These are phyloP conservation scores for Amaranthus cruentus DNA, from an alignment of 148 eudicot species.

Conservation along the genomic window DNA sequence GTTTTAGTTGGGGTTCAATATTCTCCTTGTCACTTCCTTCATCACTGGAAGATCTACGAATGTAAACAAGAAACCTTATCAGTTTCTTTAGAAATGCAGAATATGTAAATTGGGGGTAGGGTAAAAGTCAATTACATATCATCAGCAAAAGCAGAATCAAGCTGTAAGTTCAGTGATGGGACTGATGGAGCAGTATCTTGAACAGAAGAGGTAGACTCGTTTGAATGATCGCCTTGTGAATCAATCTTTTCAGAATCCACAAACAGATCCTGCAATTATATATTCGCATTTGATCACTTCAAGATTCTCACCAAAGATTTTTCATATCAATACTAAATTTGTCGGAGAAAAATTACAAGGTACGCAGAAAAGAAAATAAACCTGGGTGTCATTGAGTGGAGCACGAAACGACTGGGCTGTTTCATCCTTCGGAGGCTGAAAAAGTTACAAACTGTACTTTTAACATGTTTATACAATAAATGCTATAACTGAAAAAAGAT, in stretches of 20 bases:
- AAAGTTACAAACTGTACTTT: slow-evolving; percentile 4
- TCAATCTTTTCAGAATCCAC: slow-evolving; percentile 48
- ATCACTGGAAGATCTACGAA: slow-evolving; percentile 61
- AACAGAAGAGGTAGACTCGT: slow-evolving; percentile 30
- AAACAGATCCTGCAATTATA: slow-evolving; percentile 61
- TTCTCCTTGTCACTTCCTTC: slow-evolving; percentile 85
- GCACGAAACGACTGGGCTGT: slow-evolving; percentile 48
- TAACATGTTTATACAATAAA: not conserved
- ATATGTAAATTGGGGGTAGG: slow-evolving; percentile 2
- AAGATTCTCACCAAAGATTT: not conserved
- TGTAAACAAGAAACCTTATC: slow-evolving; percentile 1
- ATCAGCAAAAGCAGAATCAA: slow-evolving; percentile 75
- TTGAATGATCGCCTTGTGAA: slow-evolving; percentile 29
- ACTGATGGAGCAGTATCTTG: slow-evolving; percentile 65
- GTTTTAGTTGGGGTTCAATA: slow-evolving; percentile 32
- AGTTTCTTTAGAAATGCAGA: slow-evolving; percentile 2
- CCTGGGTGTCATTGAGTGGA: slow-evolving; percentile 79
- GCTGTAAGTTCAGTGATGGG: slow-evolving; percentile 55
- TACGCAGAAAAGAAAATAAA: slow-evolving; percentile 17
- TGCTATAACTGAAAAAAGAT: not conserved
- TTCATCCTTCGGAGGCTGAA: slow-evolving; percentile 46
- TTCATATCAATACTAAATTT: not conserved
- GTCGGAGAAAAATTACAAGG: no score
- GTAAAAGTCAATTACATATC: slow-evolving; percentile 43
- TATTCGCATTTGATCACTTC: slow-evolving; percentile 12